These are phyloP conservation scores for Grigorovia jiainica DNA, from an alignment of 805 yeast species.

Conservation along the genomic window DNA sequence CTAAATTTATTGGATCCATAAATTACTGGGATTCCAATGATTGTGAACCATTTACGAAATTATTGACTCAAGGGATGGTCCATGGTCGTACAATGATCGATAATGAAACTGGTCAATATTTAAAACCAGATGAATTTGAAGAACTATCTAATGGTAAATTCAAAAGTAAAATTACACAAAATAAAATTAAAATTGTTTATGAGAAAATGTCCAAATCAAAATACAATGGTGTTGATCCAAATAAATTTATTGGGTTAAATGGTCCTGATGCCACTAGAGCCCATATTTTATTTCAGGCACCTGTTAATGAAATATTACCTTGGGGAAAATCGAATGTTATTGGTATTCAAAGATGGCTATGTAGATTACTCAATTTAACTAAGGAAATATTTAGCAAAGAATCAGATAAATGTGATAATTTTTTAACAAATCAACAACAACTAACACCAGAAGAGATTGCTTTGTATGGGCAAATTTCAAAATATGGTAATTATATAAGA, in stretches of 20 bases:
- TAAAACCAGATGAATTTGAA: conserved; percentile 70
- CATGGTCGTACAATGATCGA: conserved; percentile 79
- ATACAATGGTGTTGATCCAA: conserved; percentile 89
- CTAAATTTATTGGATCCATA: conserved; percentile 62
- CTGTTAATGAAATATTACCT: conserved; percentile 65
- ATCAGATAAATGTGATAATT: too few relatives aligned
- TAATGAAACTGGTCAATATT: conserved; percentile 61
- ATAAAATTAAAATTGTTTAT: conserved; percentile 44
- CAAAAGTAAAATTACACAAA: conserved; percentile 40
- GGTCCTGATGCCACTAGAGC: conserved; percentile 96
- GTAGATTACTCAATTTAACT: conserved; percentile 36
- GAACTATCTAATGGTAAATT: conserved; percentile 32
- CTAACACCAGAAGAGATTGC: conserved; percentile 43
- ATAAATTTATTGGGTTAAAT: conserved; percentile 56
- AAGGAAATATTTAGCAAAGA: background rate
- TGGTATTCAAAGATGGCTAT: conserved; percentile 84
- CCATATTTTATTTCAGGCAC: conserved; percentile 86
- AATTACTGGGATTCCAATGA: conserved; percentile 59
- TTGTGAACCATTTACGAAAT: conserved; percentile 65
- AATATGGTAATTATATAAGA: conserved; percentile 40
- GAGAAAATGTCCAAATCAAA: conserved; percentile 98
- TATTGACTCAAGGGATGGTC: conserved; percentile 97
- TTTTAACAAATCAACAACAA: too few relatives aligned
- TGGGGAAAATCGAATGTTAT: conserved; percentile 88
- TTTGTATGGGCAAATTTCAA: conserved; percentile 50